phyloP scores from a whole-genome alignment of 148 eudicot species.

The Bassia scoparia region DNA sequence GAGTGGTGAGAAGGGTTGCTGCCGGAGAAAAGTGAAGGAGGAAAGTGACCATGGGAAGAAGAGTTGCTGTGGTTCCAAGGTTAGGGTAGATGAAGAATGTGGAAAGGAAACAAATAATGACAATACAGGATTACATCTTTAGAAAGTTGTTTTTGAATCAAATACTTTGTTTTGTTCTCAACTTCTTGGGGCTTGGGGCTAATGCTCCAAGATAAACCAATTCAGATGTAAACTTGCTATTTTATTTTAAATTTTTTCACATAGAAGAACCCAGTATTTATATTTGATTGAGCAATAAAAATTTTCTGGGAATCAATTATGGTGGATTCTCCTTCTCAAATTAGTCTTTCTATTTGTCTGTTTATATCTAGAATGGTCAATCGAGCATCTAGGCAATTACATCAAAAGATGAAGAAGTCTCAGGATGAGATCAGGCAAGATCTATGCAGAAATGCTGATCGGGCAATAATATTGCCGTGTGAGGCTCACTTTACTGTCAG shows the following conservation, averaged over 20 bases:
- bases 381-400: constrained; percentile 88
- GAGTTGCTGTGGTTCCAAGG: constrained; percentile 47
- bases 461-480: too few species aligned
- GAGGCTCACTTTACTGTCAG: too few species aligned
- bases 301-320: background rate
- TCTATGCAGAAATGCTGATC: constrained; percentile 40
- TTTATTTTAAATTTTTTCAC: too few species aligned
- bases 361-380: too few species aligned
- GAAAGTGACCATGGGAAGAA: constrained; percentile 26
- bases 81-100: constrained; percentile 36
- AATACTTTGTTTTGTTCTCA: background rate
- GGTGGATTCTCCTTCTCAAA: background rate
- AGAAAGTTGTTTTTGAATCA: background rate
- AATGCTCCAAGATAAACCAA: background rate
- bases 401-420: constrained; percentile 93
- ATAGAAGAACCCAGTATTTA: too few species aligned
- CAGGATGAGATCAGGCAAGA: constrained; percentile 89
- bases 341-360: background rate
- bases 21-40: constrained; percentile 28
- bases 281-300: constrained; percentile 6
- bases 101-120: constrained; percentile 1
- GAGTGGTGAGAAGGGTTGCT: constrained; percentile 7
- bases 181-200: too few species aligned
- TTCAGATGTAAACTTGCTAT: constrained; percentile 13
- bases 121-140: background rate